Conservation (phyloP, 2,329 filamentous ascomycete species). For the Blastomyces emzantsi region DNA sequence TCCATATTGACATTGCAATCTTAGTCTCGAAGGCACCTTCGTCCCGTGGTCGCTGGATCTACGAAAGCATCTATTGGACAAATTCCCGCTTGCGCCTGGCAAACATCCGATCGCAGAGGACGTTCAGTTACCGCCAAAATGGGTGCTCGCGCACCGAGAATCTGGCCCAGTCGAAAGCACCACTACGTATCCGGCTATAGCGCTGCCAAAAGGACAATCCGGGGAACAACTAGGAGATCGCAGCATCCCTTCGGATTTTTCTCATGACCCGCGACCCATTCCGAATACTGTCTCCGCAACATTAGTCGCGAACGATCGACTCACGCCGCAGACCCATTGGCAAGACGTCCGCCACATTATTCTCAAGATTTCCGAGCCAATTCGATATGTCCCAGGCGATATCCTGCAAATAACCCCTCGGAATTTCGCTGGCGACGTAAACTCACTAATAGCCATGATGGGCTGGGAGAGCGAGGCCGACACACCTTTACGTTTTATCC, state of each 20-base stretch:
- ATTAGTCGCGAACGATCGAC: slow-evolving; percentile 56
- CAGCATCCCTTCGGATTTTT: background rate
- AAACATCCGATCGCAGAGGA: slow-evolving; percentile 63
- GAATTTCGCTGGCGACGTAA: slow-evolving; percentile 75
- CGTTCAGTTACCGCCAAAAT: slow-evolving; percentile 67
- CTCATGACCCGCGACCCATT: slow-evolving; percentile 47
- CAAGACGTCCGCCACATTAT: slow-evolving; percentile 85
- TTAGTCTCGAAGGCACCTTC: slow-evolving; percentile 71
- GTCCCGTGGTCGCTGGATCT: slow-evolving; percentile 67
- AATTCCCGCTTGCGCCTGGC: slow-evolving; percentile 60
- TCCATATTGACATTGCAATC: background rate
- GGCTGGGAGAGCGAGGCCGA: slow-evolving; percentile 68
- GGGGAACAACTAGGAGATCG: slow-evolving; percentile 9
- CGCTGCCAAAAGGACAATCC: slow-evolving; percentile 4
- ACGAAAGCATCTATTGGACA: slow-evolving; percentile 54
- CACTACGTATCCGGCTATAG: background rate
- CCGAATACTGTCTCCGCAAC: slow-evolving; percentile 48
- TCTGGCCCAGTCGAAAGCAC: slow-evolving; percentile 11
- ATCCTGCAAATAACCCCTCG: slow-evolving; percentile 76
- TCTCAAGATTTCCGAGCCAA: slow-evolving; percentile 41
- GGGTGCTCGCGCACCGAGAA: slow-evolving; percentile 38
- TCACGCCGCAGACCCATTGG: slow-evolving; percentile 73
- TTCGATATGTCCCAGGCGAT: slow-evolving; percentile 61
- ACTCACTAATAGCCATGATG: slow-evolving; percentile 69
- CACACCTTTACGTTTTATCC: slow-evolving; percentile 48